Conservation (phyloP, 2,329 filamentous ascomycete species). For the Colletotrichum spinosum region DNA sequence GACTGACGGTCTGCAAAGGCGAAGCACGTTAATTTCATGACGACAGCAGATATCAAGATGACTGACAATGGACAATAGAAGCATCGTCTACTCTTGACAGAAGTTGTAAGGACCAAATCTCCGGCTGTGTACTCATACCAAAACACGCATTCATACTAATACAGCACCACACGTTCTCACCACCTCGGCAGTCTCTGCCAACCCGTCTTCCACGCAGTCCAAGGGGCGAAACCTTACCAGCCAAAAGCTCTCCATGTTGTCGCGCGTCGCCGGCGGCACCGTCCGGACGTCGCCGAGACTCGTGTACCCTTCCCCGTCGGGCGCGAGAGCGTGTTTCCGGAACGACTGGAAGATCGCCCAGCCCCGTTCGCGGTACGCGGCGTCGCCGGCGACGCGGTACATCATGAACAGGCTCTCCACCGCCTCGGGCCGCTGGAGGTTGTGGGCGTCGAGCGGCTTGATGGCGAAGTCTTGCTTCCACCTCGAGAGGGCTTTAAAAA, state of each 20-base stretch:
- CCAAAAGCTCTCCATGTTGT: conserved; percentile 87
- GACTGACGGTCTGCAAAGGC: no score
- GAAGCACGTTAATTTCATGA: no score
- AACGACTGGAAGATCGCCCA: conserved; percentile 84
- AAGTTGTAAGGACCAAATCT: no score
- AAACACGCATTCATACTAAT: no score
- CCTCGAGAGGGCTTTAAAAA: conserved; percentile 39
- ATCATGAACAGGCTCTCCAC: conserved; percentile 82
- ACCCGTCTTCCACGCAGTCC: conserved; percentile 69
- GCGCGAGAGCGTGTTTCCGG: conserved; percentile 72
- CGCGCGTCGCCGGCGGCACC: conserved; percentile 62
- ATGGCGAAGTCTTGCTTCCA: conserved; percentile 88
- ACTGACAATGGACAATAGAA: no score
- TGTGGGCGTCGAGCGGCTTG: conserved; percentile 75
- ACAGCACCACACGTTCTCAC: no score
- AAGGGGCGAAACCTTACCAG: conserved; percentile 47
- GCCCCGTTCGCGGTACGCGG: conserved; percentile 78
- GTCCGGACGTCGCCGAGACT: conserved; percentile 70
- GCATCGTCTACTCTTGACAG: no score
- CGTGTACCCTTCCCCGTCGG: conserved; percentile 66
- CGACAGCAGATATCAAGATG: no score
- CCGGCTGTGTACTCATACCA: no score
- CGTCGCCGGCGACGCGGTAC: conserved; percentile 81
- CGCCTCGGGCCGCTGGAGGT: conserved; percentile 80
- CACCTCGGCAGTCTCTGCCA: conserved; percentile 78